phyloP scores from a whole-genome alignment of 148 eudicot genomes.

The Silene conica region DNA sequence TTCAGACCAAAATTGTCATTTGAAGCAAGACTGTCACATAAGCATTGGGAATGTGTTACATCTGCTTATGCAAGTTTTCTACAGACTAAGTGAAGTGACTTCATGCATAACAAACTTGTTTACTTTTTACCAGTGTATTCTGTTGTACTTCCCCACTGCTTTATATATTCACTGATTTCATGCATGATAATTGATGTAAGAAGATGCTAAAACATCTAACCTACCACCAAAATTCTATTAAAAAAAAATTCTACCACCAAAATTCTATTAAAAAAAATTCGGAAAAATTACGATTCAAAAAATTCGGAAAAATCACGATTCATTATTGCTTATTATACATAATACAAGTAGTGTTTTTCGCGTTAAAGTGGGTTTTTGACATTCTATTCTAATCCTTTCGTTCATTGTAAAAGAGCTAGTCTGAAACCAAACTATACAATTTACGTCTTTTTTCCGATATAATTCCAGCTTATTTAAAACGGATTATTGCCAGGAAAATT shows the following conservation, averaged over 20 bases:
- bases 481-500: background rate
- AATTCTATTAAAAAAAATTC: no score
- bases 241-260: no score
- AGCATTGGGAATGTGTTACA: background rate
- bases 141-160: conserved; percentile 1
- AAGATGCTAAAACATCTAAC: background rate
- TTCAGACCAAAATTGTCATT: no score
- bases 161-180: background rate
- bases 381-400: no score
- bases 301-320: no score
- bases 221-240: no score
- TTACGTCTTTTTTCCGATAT: background rate
- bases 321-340: no score
- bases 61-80: background rate
- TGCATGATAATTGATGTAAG: background rate
- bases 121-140: background rate
- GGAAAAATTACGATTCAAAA: no score
- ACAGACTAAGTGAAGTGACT: background rate
- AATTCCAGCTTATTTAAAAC: background rate
- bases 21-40: no score
- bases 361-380: no score
- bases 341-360: no score
- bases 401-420: no score
- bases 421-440: background rate
- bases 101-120: conserved; percentile 4